A percentile compares a stretch with the other conserved stretches of the same genome.
phyloP scores from a whole-genome alignment of 495 filamentous ascomycete genomes.

The Monascus purpureus region DNA sequence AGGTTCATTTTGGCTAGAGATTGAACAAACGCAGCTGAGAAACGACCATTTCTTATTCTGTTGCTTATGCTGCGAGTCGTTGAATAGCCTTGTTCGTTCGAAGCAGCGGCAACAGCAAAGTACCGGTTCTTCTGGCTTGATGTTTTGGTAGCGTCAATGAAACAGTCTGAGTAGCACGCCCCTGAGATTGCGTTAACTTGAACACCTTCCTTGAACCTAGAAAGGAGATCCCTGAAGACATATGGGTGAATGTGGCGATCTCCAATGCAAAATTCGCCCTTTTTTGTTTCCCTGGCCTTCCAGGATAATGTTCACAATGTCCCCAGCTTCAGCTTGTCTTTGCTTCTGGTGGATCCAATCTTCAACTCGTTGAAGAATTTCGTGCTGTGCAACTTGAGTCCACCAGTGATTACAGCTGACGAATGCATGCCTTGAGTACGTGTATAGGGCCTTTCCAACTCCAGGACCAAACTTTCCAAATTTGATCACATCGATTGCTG shows the following conservation, averaged over 20 bases:
- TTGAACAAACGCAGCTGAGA: not conserved
- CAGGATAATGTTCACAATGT: not conserved
- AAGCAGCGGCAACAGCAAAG: not conserved
- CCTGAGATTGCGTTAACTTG: constrained; percentile 2
- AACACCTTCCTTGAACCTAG: constrained; percentile 1
- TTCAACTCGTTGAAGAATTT: not conserved
- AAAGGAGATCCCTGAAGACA: not conserved
- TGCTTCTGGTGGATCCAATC: not conserved
- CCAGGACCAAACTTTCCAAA: not conserved
- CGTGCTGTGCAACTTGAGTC: not conserved
- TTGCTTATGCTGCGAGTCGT: constrained; percentile 3
- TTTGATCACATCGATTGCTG: not conserved
- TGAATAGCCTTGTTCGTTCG: not conserved
- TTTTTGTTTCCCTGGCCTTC: not conserved
- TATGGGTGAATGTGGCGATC: not conserved
- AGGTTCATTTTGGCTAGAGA: constrained; percentile 1
- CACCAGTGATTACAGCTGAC: not conserved
- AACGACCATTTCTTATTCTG: not conserved
- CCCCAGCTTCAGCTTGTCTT: not conserved
- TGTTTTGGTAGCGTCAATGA: not conserved
- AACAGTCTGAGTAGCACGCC: constrained; percentile 1
- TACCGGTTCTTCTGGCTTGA: not conserved
- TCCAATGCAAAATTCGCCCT: not conserved
- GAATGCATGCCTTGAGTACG: not conserved
- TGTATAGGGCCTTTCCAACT: not conserved